Conservation (phyloP, 228 moss, liverwort and hornwort species). For the Sphagnum magellanicum region DNA sequence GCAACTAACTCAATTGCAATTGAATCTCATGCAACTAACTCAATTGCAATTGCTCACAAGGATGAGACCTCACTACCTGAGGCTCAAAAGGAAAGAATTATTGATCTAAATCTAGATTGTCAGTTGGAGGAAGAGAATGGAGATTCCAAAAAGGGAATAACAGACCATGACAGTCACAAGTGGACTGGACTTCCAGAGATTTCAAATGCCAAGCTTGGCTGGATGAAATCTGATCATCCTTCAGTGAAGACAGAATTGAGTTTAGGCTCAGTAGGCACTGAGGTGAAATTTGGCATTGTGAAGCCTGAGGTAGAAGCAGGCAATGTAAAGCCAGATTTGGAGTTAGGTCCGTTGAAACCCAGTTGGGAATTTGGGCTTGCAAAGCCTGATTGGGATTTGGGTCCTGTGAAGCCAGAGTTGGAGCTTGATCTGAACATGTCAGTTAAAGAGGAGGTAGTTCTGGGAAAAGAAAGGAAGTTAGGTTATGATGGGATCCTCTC, state of each 20-base stretch:
- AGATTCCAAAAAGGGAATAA: slow-evolving; percentile 31
- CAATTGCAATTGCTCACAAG: slow-evolving; percentile 17
- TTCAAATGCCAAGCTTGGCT: slow-evolving; percentile 11
- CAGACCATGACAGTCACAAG: slow-evolving; percentile 20
- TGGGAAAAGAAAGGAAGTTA: slow-evolving; percentile 15
- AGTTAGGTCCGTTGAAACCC: slow-evolving; percentile 25
- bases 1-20: too few species aligned
- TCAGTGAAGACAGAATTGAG: slow-evolving; percentile 55
- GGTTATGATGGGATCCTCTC: slow-evolving; percentile 10
- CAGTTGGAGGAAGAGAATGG: slow-evolving; percentile 55
- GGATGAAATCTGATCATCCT: slow-evolving; percentile 18
- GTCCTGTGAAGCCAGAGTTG: slow-evolving; percentile 42
- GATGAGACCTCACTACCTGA: slow-evolving; percentile 17
- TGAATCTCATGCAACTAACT: too few species aligned
- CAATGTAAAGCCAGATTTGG: slow-evolving; percentile 31
- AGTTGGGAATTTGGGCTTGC: too few species aligned
- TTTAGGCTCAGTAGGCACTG: slow-evolving; percentile 39
- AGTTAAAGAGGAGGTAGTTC: slow-evolving; percentile 19
- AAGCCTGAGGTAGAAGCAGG: slow-evolving; percentile 52
- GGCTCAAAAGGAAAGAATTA: slow-evolving; percentile 45
- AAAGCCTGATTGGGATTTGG: slow-evolving; percentile 54
- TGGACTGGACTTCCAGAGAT: slow-evolving; percentile 26
- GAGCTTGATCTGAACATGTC: slow-evolving; percentile 36
- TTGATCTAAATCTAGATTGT: slow-evolving; percentile 71
- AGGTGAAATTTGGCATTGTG: slow-evolving; percentile 27